Percentiles rank a stretch among this genome's conserved stretches.
Evolutionary conservation across 1,139 yeast species (phyloP).

Genomic region (Martiniozyma asiatica): DNA sequence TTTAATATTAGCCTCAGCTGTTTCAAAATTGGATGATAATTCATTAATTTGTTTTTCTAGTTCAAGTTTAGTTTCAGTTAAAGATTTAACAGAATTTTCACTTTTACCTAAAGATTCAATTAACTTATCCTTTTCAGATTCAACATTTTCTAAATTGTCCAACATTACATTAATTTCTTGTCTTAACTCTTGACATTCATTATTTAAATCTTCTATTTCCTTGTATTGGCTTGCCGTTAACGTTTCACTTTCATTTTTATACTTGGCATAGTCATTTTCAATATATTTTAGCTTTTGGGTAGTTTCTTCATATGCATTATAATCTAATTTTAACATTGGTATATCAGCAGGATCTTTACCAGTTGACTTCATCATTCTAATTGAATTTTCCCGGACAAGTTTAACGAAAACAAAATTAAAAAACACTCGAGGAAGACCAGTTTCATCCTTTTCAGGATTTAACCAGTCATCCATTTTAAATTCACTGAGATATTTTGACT

Average conservation of each 20-base stretch:
- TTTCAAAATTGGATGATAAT: constrained; percentile 18
- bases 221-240: constrained; percentile 11
- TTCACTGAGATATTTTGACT: constrained; percentile 40
- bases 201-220: constrained; percentile 16
- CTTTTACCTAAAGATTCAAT: constrained; percentile 11
- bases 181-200: constrained; percentile 11
- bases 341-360: constrained; percentile 64
- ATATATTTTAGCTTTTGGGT: constrained; percentile 30
- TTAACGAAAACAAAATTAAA: constrained; percentile 55
- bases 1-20: constrained; percentile 22
- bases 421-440: constrained; percentile 80
- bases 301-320: constrained; percentile 57
- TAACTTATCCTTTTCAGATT: constrained; percentile 10
- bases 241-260: constrained; percentile 24
- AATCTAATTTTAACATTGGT: constrained; percentile 56
- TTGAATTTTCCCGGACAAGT: constrained; percentile 57
- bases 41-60: constrained; percentile 15
- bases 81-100: constrained; percentile 11
- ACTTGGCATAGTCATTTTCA: constrained; percentile 21
- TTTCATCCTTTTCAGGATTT: constrained; percentile 48
- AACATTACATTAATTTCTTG: constrained; percentile 7
- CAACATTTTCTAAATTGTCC: constrained; percentile 4
- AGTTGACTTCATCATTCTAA: constrained; percentile 58
- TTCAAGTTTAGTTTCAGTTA: constrained; percentile 10
- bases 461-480: constrained; percentile 39